Evolutionary conservation across 192 early-diverging fungal genomes (phyloP).

Genomic region (Diversispora epigaea): DNA sequence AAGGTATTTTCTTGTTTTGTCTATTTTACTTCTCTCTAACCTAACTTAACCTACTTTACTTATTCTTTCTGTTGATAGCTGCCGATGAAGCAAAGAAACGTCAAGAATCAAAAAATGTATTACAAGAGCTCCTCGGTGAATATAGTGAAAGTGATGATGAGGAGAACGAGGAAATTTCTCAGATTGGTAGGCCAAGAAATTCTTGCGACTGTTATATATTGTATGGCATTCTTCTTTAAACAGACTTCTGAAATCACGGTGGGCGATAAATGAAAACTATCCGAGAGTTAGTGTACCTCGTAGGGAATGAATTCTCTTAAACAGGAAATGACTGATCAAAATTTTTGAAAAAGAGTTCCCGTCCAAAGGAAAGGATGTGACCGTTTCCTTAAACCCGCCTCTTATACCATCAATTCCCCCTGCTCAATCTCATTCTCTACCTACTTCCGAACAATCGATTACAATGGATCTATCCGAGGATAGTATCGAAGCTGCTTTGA

Average conservation of each 20-base stretch:
- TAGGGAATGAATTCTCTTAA: neutral
- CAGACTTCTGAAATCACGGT: neutral
- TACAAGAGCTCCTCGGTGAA: conserved; percentile 5
- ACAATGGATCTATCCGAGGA: conserved; percentile 12
- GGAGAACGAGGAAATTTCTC: neutral
- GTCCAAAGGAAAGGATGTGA: neutral
- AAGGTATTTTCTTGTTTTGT: neutral
- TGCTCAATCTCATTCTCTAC: neutral
- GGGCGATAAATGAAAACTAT: conserved; percentile 8
- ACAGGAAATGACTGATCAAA: conserved; percentile 18
- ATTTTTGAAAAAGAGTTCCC: conserved; percentile 16
- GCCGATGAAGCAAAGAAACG: conserved; percentile 17
- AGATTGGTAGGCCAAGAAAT: conserved; percentile 17
- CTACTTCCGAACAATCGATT: neutral
- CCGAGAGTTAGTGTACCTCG: neutral
- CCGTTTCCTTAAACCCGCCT: neutral
- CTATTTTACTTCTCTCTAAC: neutral
- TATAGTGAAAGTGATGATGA: conserved; percentile 24
- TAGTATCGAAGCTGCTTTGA: conserved; percentile 20
- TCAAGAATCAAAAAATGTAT: conserved; percentile 16
- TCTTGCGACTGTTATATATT: conserved; percentile 11
- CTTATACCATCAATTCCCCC: neutral
- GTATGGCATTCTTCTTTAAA: neutral
- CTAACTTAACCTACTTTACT: too few relatives aligned
- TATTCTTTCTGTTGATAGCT: neutral